Evolutionary conservation across 805 yeast genomes (phyloP).

Genomic region (Candida broadrunensis): DNA sequence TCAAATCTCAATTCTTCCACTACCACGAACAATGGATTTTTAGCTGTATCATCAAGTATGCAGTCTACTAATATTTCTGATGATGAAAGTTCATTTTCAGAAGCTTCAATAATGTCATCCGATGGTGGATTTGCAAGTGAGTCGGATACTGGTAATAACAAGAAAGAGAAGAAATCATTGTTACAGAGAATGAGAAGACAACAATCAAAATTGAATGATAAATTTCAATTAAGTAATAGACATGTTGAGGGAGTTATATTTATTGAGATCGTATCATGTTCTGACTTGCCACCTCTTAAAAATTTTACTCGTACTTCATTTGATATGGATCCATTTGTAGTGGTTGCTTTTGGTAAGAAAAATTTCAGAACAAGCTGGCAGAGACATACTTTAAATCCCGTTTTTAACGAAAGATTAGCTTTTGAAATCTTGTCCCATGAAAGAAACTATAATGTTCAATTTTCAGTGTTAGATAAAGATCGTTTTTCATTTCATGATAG

Average conservation of each 20-base stretch:
- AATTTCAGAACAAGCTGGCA: slow-evolving; percentile 84
- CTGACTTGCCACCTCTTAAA: slow-evolving; percentile 74
- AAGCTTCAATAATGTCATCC: slow-evolving; percentile 8
- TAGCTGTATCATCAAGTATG: background rate
- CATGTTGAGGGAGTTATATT: slow-evolving; percentile 67
- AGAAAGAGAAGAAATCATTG: background rate
- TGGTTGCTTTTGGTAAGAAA: slow-evolving; percentile 83
- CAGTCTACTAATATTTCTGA: slow-evolving; percentile 2
- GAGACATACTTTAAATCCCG: slow-evolving; percentile 78
- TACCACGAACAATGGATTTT: background rate
- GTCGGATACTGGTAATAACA: background rate
- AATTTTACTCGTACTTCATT: slow-evolving; percentile 73
- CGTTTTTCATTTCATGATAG: slow-evolving; percentile 77
- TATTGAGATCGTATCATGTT: slow-evolving; percentile 70
- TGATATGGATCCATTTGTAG: slow-evolving; percentile 96
- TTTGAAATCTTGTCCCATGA: slow-evolving; percentile 75
- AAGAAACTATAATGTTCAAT: slow-evolving; percentile 58
- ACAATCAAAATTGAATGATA: slow-evolving; percentile 1
- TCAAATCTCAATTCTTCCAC: background rate
- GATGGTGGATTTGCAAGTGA: slow-evolving; percentile 6
- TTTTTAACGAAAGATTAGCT: slow-evolving; percentile 74
- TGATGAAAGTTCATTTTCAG: slow-evolving; percentile 19
- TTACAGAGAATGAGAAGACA: background rate
- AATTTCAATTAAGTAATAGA: slow-evolving; percentile 37
- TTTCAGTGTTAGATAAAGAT: slow-evolving; percentile 82